Percentiles rank a stretch among this genome's conserved stretches.
These are phyloP conservation scores for Haplosporangium sp. DNA, from an alignment of 371 early-diverging fungal species.

Conservation along the genomic window DNA sequence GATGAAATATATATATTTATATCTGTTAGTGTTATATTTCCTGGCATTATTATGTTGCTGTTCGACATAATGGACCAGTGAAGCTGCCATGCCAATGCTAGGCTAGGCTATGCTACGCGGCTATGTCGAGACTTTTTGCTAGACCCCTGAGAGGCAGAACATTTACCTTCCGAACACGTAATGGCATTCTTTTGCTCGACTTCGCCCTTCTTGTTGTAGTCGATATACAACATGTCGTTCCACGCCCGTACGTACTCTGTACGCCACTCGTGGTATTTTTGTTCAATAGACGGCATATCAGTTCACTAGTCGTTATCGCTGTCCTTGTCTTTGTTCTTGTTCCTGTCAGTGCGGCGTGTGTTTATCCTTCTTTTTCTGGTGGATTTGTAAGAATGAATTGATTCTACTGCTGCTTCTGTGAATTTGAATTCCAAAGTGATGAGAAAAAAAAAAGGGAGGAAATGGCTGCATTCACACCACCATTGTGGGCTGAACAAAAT, in stretches of 20 bases:
- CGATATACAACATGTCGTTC: slow-evolving; percentile 48
- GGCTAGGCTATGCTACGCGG: not conserved
- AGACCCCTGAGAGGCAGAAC: not conserved
- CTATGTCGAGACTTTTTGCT: not conserved
- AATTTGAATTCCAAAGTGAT: too few relatives aligned
- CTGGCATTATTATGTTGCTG: too few relatives aligned
- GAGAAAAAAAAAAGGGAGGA: too few relatives aligned
- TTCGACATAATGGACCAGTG: too few relatives aligned
- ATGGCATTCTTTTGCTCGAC: slow-evolving; percentile 52
- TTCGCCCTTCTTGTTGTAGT: slow-evolving; percentile 55
- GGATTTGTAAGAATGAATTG: too few relatives aligned
- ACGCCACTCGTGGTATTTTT: slow-evolving; percentile 47
- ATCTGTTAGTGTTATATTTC: not conserved
- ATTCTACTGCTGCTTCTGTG: too few relatives aligned
- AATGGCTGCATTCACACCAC: too few relatives aligned
- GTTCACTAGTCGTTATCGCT: not conserved
- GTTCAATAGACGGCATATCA: slow-evolving; percentile 39
- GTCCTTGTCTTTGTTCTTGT: not conserved
- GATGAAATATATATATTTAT: not conserved
- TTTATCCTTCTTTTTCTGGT: not conserved
- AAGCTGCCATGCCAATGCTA: not conserved
- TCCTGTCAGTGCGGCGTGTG: not conserved
- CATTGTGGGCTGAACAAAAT: too few relatives aligned
- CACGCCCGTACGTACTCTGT: slow-evolving; percentile 40
- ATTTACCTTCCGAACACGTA: slow-evolving; percentile 52